Conservation (phyloP, 257 asterid species). For the Cordia subcordata region DNA sequence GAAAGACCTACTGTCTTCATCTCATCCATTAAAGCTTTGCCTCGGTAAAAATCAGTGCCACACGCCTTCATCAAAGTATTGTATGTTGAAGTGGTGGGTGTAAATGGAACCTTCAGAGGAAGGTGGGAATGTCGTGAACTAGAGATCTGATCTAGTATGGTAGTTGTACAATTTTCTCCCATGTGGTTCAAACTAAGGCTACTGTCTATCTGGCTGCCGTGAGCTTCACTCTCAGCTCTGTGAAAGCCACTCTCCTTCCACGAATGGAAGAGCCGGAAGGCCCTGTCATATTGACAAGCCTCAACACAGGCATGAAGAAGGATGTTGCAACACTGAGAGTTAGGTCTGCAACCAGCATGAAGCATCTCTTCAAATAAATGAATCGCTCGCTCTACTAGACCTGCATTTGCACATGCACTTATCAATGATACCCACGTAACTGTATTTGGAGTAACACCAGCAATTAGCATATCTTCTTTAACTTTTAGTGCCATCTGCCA, state of each 20-base stretch:
- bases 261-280: constrained; percentile 74
- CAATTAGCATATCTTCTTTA: constrained; percentile 75
- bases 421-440: constrained; percentile 89
- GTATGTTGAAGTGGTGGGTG: constrained; percentile 75
- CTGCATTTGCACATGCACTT: constrained; percentile 86
- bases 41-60: constrained; percentile 74
- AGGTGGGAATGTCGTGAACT: constrained; percentile 29
- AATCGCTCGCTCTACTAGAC: constrained; percentile 76
- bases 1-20: constrained; percentile 73
- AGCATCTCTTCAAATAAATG: constrained; percentile 81
- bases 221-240: constrained; percentile 23
- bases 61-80: constrained; percentile 95
- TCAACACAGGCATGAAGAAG: constrained; percentile 94
- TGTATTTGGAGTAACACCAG: constrained; percentile 68
- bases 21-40: constrained; percentile 84
- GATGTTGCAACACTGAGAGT: constrained; percentile 71
- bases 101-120: constrained; percentile 52
- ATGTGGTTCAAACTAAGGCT: constrained; percentile 10
- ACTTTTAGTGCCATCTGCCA: constrained; percentile 76
- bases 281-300: constrained; percentile 86
- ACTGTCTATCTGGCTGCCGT: constrained; percentile 16
- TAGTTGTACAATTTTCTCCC: constrained; percentile 12
- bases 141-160: constrained; percentile 4
- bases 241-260: constrained; percentile 67
- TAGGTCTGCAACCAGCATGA: constrained; percentile 70